A percentile compares a stretch with the other conserved stretches of the same genome.
These are phyloP conservation scores for Penicillium nucicola DNA, from an alignment of 495 filamentous ascomycete genomes.

Conservation along the genomic window DNA sequence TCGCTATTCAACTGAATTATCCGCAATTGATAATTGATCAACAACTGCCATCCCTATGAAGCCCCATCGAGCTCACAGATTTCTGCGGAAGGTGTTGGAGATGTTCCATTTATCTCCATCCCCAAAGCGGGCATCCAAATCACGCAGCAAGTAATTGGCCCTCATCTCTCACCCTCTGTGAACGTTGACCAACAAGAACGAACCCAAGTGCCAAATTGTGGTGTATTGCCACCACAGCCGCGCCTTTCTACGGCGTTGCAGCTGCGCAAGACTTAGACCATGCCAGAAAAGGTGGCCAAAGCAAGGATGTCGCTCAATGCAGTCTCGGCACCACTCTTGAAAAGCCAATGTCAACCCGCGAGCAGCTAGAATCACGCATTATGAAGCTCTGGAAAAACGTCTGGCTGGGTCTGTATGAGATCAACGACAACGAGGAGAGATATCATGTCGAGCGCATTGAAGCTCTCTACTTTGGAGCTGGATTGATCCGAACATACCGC, in stretches of 20 bases:
- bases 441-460: slow-evolving; percentile 14
- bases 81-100: not conserved
- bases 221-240: not conserved
- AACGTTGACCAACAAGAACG: not conserved
- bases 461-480: slow-evolving; percentile 17
- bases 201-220: not conserved
- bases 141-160: not conserved
- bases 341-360: slow-evolving; percentile 1
- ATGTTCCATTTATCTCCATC: not conserved
- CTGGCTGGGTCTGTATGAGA: slow-evolving; percentile 21
- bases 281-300: not conserved
- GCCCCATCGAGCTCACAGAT: not conserved
- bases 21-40: too few relatives aligned
- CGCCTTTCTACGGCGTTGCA: not conserved
- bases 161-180: too few relatives aligned
- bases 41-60: not conserved
- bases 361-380: slow-evolving; percentile 17
- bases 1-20: too few relatives aligned
- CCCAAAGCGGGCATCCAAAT: not conserved
- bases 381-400: slow-evolving; percentile 16
- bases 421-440: slow-evolving; percentile 8
- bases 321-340: not conserved
- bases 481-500: slow-evolving; percentile 4
- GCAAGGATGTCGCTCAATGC: not conserved
- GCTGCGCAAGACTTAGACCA: not conserved